These are phyloP conservation scores for Gossypium gossypioides DNA, from an alignment of 441 rosid species.

Conservation along the genomic window DNA sequence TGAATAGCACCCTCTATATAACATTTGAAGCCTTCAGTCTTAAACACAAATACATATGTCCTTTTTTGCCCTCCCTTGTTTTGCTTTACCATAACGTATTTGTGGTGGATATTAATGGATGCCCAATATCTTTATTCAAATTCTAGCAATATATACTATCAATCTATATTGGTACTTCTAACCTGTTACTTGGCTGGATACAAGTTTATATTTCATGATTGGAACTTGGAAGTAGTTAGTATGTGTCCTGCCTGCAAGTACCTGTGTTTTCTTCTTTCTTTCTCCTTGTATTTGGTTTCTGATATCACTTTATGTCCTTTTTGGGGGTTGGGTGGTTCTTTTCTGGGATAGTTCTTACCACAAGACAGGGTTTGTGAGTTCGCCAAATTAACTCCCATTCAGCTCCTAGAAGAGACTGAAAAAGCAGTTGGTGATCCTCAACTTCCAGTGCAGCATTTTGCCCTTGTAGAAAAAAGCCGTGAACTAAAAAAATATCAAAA, in stretches of 20 bases:
- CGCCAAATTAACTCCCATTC: conserved; percentile 85
- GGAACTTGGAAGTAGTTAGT: not conserved
- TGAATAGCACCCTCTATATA: not conserved
- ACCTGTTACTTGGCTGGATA: not conserved
- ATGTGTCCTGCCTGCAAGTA: not conserved
- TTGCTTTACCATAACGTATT: not conserved
- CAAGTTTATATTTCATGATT: not conserved
- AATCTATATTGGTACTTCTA: not conserved
- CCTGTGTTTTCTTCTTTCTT: not conserved
- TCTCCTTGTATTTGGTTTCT: not conserved
- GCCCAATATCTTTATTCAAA: not conserved
- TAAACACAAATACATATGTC: not conserved
- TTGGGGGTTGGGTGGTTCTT: not conserved
- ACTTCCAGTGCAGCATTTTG: conserved; percentile 66
- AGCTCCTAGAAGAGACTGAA: conserved; percentile 92
- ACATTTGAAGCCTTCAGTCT: not conserved
- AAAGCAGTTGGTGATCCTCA: conserved; percentile 95
- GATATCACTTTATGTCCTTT: not conserved
- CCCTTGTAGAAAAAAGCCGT: conserved; percentile 67
- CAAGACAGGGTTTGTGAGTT: conserved; percentile 96
- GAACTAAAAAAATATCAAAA: conserved; percentile 60
- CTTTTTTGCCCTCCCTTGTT: not conserved
- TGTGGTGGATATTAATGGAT: not conserved
- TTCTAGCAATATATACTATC: not conserved
- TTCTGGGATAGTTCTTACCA: conserved; percentile 52